phyloP scores from a whole-genome alignment of 331 rosid genomes.

The Malus hybrid region DNA sequence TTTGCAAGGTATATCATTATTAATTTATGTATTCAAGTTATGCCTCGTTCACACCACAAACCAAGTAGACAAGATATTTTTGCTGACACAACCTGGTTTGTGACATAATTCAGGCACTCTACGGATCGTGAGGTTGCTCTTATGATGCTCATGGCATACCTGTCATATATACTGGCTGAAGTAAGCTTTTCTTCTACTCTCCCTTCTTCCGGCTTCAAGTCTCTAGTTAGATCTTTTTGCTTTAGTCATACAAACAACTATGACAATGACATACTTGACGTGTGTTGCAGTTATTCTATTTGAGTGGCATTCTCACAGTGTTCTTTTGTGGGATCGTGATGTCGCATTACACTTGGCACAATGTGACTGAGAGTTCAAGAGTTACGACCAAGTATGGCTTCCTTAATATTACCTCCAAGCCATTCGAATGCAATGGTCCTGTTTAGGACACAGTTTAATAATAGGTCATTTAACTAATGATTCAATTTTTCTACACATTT shows the following conservation, averaged over 20 bases:
- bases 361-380: constrained; percentile 92
- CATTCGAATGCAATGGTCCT: constrained; percentile 13
- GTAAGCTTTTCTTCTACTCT: constrained; percentile 32
- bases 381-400: constrained; percentile 73
- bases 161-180: constrained; percentile 84
- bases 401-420: constrained; percentile 15
- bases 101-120: constrained; percentile 59
- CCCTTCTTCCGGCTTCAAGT: not conserved
- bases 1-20: constrained; percentile 54
- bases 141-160: constrained; percentile 91
- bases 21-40: constrained; percentile 1
- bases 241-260: constrained; percentile 5
- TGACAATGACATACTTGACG: constrained; percentile 14
- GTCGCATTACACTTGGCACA: constrained; percentile 99
- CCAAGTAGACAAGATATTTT: not conserved
- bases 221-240: not conserved
- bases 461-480: constrained; percentile 10
- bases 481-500: constrained; percentile 6
- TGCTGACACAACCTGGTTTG: constrained; percentile 5
- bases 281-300: constrained; percentile 61
- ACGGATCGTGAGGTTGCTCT: constrained; percentile 91
- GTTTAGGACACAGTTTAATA: not conserved
- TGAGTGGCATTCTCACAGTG: constrained; percentile 97
- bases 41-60: not conserved
- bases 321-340: constrained; percentile 97